Conservation (phyloP, 78 protist species). For the Protostelium mycophagum region DNA sequence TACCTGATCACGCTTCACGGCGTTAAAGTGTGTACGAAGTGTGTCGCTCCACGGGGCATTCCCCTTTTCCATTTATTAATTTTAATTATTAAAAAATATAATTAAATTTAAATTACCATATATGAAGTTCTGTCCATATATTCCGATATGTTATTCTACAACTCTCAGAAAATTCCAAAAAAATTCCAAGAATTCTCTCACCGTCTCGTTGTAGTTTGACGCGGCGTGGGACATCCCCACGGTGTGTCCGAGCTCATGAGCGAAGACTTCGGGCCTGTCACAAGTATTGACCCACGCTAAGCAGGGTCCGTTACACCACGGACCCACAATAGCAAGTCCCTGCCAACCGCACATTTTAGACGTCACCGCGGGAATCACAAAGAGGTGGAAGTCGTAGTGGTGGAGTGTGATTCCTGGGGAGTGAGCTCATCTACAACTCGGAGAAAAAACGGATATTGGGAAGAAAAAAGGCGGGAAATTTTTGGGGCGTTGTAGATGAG, state of each 20-base stretch:
- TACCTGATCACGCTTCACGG: neutral
- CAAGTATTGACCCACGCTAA: neutral
- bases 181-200: neutral
- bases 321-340: neutral
- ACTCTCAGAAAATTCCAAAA: neutral
- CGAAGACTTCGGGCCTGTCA: neutral
- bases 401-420: neutral
- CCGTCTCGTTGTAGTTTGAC: neutral
- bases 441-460: too few relatives aligned
- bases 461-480: too few relatives aligned
- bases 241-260: neutral
- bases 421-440: neutral
- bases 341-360: neutral
- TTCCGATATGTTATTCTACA: neutral
- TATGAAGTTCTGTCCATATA: neutral
- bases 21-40: neutral
- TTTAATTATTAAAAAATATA: too few relatives aligned
- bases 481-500: too few relatives aligned
- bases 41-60: neutral
- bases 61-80: too few relatives aligned
- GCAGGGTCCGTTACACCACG: neutral
- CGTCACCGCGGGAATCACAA: neutral
- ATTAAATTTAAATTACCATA: neutral
- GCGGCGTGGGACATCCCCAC: neutral
- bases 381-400: neutral